Conservation (phyloP, 73 alveolate species). For the Paramecium pentaurelia region DNA sequence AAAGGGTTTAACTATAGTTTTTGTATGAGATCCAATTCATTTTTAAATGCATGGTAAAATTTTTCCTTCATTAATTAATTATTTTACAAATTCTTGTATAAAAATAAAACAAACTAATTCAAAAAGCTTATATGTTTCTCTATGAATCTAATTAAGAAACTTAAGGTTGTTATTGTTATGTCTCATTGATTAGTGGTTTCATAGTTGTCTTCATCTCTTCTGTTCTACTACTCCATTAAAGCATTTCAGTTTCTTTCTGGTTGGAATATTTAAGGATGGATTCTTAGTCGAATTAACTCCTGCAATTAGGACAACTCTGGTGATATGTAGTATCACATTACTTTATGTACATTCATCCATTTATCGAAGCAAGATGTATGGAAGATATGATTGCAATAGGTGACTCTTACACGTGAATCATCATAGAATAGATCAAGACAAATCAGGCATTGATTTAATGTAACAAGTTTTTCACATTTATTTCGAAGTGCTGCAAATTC, state of each 20-base stretch:
- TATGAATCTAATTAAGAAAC: background rate
- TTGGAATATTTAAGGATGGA: background rate
- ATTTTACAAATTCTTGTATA: background rate
- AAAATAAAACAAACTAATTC: background rate
- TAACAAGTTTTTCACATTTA: background rate
- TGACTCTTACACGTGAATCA: background rate
- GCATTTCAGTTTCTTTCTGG: background rate
- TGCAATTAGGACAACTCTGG: background rate
- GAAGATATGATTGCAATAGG: slow-evolving; percentile 51
- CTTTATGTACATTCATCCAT: slow-evolving; percentile 52
- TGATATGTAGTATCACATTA: background rate
- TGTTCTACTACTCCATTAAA: background rate
- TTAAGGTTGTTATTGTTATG: background rate
- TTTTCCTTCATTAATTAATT: background rate
- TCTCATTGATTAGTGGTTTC: background rate
- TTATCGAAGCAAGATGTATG: slow-evolving; percentile 19
- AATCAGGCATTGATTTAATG: background rate
- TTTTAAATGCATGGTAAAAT: background rate
- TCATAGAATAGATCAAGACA: background rate
- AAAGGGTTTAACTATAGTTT: background rate
- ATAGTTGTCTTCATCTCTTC: background rate
- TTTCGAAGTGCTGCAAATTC: background rate
- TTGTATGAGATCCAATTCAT: background rate
- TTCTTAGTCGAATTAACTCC: background rate
- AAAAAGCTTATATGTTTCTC: background rate